Conservation (phyloP, 2,329 filamentous ascomycete genomes). For the Hypoxylon sp. region DNA sequence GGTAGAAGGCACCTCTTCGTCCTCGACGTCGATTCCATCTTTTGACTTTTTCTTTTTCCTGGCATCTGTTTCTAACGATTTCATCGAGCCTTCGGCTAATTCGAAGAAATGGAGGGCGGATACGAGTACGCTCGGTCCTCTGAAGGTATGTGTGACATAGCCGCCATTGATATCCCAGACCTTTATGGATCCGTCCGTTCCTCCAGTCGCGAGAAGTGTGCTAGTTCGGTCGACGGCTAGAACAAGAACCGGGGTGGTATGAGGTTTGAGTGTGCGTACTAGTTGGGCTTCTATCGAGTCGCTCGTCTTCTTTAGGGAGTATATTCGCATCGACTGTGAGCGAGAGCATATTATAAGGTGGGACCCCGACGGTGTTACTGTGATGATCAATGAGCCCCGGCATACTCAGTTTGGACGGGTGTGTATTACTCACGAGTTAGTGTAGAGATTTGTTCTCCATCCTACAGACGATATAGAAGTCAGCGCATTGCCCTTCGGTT, state of each 20-base stretch:
- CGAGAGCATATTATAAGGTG: constrained; percentile 93
- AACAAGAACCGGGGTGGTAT: constrained; percentile 89
- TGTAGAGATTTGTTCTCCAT: constrained; percentile 83
- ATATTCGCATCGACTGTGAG: constrained; percentile 96
- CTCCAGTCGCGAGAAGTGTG: constrained; percentile 90
- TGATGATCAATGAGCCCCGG: constrained; percentile 36
- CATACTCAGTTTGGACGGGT: constrained; percentile 9
- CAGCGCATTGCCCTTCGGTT: constrained; percentile 14
- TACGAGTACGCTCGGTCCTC: constrained; percentile 89
- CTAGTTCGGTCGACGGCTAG: constrained; percentile 87
- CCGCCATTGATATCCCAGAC: constrained; percentile 95
- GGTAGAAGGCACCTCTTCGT: constrained; percentile 56
- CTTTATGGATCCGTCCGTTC: constrained; percentile 93
- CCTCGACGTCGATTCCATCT: constrained; percentile 55
- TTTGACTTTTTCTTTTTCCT: constrained; percentile 59
- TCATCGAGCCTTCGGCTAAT: constrained; percentile 61
- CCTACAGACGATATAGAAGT: constrained; percentile 58
- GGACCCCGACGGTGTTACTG: constrained; percentile 87
- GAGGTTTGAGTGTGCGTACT: constrained; percentile 85
- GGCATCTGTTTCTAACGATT: constrained; percentile 58
- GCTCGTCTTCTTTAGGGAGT: constrained; percentile 72
- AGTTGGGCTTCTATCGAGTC: constrained; percentile 73
- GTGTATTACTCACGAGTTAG: constrained; percentile 66
- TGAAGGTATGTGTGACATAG: constrained; percentile 94
- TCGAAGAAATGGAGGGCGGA: constrained; percentile 95